These are phyloP conservation scores for Tolypocladium tropicale DNA, from an alignment of 2,329 filamentous ascomycete species.

Conservation along the genomic window DNA sequence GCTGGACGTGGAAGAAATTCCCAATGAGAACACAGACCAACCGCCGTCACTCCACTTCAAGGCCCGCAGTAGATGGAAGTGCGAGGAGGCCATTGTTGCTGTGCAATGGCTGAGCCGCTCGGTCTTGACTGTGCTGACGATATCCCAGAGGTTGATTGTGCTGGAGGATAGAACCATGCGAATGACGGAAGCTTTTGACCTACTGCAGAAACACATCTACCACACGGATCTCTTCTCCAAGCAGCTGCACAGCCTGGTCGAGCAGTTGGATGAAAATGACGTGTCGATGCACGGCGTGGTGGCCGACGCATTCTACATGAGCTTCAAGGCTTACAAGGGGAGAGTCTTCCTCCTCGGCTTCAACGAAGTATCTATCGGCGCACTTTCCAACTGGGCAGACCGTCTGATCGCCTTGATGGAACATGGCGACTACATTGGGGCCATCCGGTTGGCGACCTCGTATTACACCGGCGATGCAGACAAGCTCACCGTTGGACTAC, in stretches of 20 bases:
- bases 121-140: conserved; percentile 82
- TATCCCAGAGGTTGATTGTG: conserved; percentile 86
- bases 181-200: conserved; percentile 89
- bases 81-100: conserved; percentile 89
- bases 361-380: conserved; percentile 84
- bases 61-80: conserved; percentile 79
- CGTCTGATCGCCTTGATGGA: conserved; percentile 90
- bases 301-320: conserved; percentile 97
- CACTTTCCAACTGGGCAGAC: conserved; percentile 95
- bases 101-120: conserved; percentile 96
- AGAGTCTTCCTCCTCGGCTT: conserved; percentile 87
- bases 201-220: conserved; percentile 86
- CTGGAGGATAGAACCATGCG: conserved; percentile 82
- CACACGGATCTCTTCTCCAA: conserved; percentile 83
- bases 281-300: conserved; percentile 89
- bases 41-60: conserved; percentile 70
- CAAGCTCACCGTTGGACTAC: conserved; percentile 86
- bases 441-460: conserved; percentile 79
- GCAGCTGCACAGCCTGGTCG: conserved; percentile 75
- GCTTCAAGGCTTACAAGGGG: conserved; percentile 90
- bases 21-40: conserved; percentile 60
- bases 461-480: conserved; percentile 91
- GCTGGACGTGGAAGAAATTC: conserved; percentile 71
- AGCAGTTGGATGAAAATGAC: conserved; percentile 80
- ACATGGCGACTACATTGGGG: conserved; percentile 87